Percentiles rank a stretch among this genome's conserved stretches.
phyloP scores from a whole-genome alignment of 164 flowering plant genomes.

The Dillenia suffruticosa region DNA sequence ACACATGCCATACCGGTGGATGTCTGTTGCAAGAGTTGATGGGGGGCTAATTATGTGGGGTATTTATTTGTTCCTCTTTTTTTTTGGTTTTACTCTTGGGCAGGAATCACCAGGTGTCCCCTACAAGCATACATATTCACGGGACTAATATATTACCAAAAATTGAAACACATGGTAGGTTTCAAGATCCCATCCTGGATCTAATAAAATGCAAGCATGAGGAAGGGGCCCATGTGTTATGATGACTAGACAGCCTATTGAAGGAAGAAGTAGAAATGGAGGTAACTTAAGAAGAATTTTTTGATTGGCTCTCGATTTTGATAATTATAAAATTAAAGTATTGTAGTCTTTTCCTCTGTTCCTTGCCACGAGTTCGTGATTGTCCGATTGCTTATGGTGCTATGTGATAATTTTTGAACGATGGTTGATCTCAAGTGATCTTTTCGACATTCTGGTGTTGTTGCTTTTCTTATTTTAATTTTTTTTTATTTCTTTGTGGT shows the following conservation, averaged over 20 bases:
- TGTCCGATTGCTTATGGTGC: conserved; percentile 97
- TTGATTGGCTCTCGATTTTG: background rate
- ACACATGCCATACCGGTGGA: no score
- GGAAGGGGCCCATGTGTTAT: conserved; percentile 79
- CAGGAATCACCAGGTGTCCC: conserved; percentile 89
- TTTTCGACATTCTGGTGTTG: conserved; percentile 83
- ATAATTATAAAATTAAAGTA: background rate
- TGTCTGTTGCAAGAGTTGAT: no score
- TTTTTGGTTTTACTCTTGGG: no score
- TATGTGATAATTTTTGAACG: conserved; percentile 82
- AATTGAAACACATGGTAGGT: conserved; percentile 91
- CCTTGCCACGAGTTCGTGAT: conserved; percentile 73
- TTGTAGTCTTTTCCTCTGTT: background rate
- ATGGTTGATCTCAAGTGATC: conserved; percentile 84
- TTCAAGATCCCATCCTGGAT: no score
- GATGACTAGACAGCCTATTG: conserved; percentile 93
- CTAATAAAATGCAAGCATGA: conserved; percentile 95
- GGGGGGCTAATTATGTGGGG: no score
- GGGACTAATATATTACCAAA: conserved; percentile 99
- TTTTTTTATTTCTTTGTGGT: no score
- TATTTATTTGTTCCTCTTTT: no score
- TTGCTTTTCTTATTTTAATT: background rate
- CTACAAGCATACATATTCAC: conserved; percentile 90
- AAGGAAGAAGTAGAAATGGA: conserved; percentile 89
- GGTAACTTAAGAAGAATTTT: conserved; percentile 29